Evolutionary conservation across 139 green algal genomes (phyloP), one percentile per base, ranked within the genome.

Genomic region (Auxenochlorella pyrenoidosa): DNA sequence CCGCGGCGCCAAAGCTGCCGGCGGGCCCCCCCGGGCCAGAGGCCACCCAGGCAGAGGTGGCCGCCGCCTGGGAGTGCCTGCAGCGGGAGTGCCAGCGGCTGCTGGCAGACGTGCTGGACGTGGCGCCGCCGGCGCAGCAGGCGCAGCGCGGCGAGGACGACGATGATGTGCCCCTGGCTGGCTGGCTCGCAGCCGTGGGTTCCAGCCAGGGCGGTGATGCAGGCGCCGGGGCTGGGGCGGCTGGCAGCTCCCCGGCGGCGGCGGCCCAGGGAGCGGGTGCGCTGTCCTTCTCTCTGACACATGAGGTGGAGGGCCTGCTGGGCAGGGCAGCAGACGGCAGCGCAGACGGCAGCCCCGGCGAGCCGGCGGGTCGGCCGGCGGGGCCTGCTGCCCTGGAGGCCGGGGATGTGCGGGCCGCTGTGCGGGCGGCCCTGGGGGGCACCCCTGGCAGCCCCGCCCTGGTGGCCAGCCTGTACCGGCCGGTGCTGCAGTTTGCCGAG

Each of bases 51-150:
- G 38, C 24, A 18, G 73, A 95, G 89, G 83, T 75, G 22, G 41
- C 65, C 24, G 68, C 75, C 24, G 91, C 91, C 15, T 95, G 93
- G 93, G 82, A 94, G 36, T 90, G 86, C 70, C 79, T 94, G 40
- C 92, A 95, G 82, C 71, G 60, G 41, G 91, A 95, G 44, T 88
- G 84, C 71, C 88, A 93, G 81, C 77, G 82, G 75, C 81, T 95
- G 71, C 82, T 95, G 83, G 68, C 63, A 8, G 82, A 90, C 75
- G 59, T 95, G 38, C 89, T 95, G 73, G 79, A 77, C 10, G 78
- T 83, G 13, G 21, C 84, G 0, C 65, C 85, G 82, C 70, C 86
- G 24, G 78, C 34, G 66, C 66, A 79, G 77, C 79, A 51, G 44
- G 68, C 59, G 28, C 73, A 70, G 59, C 54, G 66, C 51, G 58